Percentiles rank a stretch among this genome's conserved stretches.
These are phyloP conservation scores for Trichoderma pleuroti DNA, from an alignment of 2,329 filamentous ascomycete species.

Conservation along the genomic window DNA sequence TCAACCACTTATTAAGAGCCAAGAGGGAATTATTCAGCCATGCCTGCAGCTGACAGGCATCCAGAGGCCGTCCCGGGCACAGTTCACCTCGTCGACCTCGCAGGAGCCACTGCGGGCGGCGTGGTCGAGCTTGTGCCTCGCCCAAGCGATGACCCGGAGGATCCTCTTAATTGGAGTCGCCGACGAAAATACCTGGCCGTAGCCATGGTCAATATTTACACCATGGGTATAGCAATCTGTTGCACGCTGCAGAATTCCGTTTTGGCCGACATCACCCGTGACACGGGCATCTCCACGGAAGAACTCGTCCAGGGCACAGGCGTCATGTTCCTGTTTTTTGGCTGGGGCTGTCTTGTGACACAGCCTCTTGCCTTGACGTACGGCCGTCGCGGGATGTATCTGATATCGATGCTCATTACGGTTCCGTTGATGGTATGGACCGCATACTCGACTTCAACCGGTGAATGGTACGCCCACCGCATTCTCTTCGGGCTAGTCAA, in stretches of 20 bases:
- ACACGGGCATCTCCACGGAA: background rate
- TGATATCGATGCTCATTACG: background rate
- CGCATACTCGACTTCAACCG: background rate
- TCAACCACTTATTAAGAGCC: background rate
- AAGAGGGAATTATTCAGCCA: background rate
- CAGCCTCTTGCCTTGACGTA: background rate
- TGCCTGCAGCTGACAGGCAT: background rate
- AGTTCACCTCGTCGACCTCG: background rate
- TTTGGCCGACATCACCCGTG: background rate
- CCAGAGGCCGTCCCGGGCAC: background rate
- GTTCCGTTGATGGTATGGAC: background rate
- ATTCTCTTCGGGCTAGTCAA: conserved; percentile 23
- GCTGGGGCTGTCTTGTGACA: background rate
- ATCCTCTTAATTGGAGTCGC: background rate
- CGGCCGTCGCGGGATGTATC: background rate
- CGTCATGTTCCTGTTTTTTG: background rate
- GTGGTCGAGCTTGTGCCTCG: background rate
- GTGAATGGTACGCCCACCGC: background rate
- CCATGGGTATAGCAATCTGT: background rate
- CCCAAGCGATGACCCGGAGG: background rate
- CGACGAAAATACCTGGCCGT: background rate
- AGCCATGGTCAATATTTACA: background rate
- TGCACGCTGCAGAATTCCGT: background rate
- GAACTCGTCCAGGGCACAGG: background rate
- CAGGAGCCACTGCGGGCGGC: background rate